phyloP scores from a whole-genome alignment of 768 basidiomycete species.

The Strobilomyces dryophilus region DNA sequence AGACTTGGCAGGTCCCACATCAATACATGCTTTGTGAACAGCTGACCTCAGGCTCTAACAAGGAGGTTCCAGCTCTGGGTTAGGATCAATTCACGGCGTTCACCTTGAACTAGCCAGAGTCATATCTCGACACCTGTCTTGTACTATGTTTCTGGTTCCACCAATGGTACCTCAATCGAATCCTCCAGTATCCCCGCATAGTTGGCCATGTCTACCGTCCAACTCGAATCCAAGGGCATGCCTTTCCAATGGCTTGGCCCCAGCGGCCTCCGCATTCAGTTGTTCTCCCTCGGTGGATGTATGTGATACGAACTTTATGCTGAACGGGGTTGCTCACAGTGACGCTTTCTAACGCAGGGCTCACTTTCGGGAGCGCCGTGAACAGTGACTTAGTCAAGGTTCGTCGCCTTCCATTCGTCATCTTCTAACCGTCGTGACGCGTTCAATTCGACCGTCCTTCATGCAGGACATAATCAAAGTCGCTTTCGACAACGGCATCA shows the following conservation, averaged over 20 bases:
- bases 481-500: conserved; percentile 9
- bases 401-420: not conserved
- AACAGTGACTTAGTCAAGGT: conserved; percentile 6
- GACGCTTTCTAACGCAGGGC: not conserved
- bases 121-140: too few relatives aligned
- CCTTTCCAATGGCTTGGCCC: conserved; percentile 6
- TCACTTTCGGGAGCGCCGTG: conserved; percentile 8
- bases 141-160: too few relatives aligned
- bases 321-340: not conserved
- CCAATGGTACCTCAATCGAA: too few relatives aligned
- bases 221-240: conserved; percentile 7
- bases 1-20: too few relatives aligned
- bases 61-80: too few relatives aligned
- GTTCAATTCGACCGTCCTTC: not conserved
- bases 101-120: too few relatives aligned
- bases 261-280: conserved; percentile 5
- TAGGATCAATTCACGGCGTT: too few relatives aligned
- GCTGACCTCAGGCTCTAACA: too few relatives aligned
- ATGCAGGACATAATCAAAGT: conserved; percentile 7
- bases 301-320: not conserved
- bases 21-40: too few relatives aligned
- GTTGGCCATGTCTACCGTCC: not conserved
- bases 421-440: not conserved
- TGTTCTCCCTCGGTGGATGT: conserved; percentile 12
- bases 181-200: not conserved